These are phyloP conservation scores for Sporisorium reilianum DNA, from an alignment of 1,284 basidiomycete genomes.

Conservation along the genomic window DNA sequence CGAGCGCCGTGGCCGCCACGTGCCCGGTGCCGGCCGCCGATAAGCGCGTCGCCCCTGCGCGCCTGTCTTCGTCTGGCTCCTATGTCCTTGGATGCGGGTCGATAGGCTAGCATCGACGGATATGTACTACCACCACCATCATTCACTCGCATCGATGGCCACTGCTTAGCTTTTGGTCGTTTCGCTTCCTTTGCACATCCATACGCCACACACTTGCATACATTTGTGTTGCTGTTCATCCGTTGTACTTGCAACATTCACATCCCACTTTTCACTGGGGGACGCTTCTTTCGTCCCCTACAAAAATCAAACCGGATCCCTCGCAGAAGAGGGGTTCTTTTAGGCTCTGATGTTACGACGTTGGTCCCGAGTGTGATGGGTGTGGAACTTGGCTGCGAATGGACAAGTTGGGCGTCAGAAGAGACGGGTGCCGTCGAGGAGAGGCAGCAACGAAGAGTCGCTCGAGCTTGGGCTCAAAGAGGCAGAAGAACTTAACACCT, in stretches of 20 bases:
- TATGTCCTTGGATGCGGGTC: conserved; percentile 6
- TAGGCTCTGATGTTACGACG: conserved; percentile 26
- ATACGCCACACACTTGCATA: conserved; percentile 19
- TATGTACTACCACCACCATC: conserved; percentile 35
- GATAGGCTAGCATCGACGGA: conserved; percentile 8
- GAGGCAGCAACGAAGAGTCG: background rate
- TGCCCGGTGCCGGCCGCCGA: conserved; percentile 68
- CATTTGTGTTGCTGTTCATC: conserved; percentile 10
- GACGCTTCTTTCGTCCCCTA: conserved; percentile 24
- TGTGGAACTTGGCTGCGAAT: background rate
- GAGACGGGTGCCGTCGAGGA: background rate
- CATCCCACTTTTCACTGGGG: conserved; percentile 14
- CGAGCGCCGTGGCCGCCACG: conserved; percentile 67
- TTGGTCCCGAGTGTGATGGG: background rate
- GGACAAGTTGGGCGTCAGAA: background rate
- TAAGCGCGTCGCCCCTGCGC: conserved; percentile 43
- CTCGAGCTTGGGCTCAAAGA: background rate
- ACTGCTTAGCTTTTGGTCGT: background rate
- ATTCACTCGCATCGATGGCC: conserved; percentile 20
- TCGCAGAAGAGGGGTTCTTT: conserved; percentile 41
- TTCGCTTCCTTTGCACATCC: conserved; percentile 8
- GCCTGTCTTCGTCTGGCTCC: conserved; percentile 9
- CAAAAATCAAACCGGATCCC: conserved; percentile 39
- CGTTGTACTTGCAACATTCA: conserved; percentile 41
- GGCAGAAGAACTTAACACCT: background rate